Evolutionary conservation across 352 stramenopile species (phyloP).

Genomic region (Pythium folliculosum): DNA sequence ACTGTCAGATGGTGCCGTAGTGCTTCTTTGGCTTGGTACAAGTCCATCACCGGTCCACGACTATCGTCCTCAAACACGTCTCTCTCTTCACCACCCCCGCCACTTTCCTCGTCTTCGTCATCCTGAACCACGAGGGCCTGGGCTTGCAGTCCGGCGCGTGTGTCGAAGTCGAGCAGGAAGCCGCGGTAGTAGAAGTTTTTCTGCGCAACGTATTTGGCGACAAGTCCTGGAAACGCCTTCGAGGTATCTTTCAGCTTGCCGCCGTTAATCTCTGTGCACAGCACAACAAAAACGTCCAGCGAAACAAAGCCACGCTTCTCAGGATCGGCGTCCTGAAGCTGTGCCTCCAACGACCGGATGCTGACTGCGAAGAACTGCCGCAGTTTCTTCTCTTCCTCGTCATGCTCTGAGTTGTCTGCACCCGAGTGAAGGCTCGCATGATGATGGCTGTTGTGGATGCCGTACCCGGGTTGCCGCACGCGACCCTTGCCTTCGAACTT

Average conservation of each 20-base stretch:
- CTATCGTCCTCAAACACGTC: conserved; percentile 29
- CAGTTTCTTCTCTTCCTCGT: conserved; percentile 45
- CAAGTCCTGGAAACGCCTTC: conserved; percentile 36
- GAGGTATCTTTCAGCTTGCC: conserved; percentile 40
- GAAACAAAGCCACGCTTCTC: conserved; percentile 59
- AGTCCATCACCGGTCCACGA: conserved; percentile 23
- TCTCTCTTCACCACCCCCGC: conserved; percentile 2
- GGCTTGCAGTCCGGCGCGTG: conserved; percentile 45
- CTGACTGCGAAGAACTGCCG: conserved; percentile 48
- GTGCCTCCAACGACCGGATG: conserved; percentile 41
- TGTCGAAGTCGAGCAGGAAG: conserved; percentile 68
- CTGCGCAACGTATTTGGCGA: conserved; percentile 54
- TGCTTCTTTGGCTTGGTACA: conserved; percentile 50
- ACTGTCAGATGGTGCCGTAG: conserved; percentile 55
- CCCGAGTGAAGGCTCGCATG: conserved; percentile 1
- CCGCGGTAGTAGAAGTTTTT: conserved; percentile 70
- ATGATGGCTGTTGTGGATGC: conserved; percentile 28
- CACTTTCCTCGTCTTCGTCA: conserved; percentile 32
- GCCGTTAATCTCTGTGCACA: conserved; percentile 44
- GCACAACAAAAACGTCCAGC: conserved; percentile 37
- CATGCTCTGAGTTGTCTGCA: conserved; percentile 20
- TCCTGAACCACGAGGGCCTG: conserved; percentile 64
- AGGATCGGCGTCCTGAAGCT: conserved; percentile 39
- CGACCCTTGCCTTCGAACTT: conserved; percentile 32
- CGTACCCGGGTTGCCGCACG: conserved; percentile 27